Conservation (phyloP, 2,329 filamentous ascomycete species). For the Stagonosporopsis rhizophila region DNA sequence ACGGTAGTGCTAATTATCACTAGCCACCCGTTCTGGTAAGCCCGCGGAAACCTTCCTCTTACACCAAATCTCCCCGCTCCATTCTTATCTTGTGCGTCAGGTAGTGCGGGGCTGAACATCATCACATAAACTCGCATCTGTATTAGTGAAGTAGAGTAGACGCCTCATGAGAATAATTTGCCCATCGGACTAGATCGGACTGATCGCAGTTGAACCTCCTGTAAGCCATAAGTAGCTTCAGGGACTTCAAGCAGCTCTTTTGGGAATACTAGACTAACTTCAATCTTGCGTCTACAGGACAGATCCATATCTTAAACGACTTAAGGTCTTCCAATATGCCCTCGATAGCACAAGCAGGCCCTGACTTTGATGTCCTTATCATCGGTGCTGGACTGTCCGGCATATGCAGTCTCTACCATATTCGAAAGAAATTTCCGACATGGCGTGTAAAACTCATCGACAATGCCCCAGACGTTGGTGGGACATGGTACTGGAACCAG, state of each 20-base stretch:
- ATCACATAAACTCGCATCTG: neutral
- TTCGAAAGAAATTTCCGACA: conserved; percentile 5
- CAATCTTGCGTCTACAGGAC: too few species aligned
- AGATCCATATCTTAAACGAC: neutral
- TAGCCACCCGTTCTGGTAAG: neutral
- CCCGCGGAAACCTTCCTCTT: conserved; percentile 11
- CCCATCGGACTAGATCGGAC: neutral
- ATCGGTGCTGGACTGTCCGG: conserved; percentile 45
- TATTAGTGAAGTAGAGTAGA: neutral
- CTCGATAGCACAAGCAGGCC: neutral
- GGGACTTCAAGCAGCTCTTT: neutral
- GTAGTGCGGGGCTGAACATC: neutral
- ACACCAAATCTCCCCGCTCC: conserved; percentile 1
- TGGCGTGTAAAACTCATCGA: conserved; percentile 7
- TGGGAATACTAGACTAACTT: neutral
- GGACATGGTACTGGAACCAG: conserved; percentile 49
- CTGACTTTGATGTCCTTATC: conserved; percentile 28
- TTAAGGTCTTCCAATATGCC: neutral
- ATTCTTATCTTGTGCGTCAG: conserved; percentile 3
- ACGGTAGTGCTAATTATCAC: neutral
- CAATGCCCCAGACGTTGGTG: conserved; percentile 6
- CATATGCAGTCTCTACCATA: conserved; percentile 34
- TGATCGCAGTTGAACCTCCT: neutral
- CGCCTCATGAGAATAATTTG: neutral
- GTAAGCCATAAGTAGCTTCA: neutral